Percentiles rank a stretch among this genome's conserved stretches.
phyloP scores from a whole-genome alignment of 495 filamentous ascomycete genomes.

The Penicillium turbatum region DNA sequence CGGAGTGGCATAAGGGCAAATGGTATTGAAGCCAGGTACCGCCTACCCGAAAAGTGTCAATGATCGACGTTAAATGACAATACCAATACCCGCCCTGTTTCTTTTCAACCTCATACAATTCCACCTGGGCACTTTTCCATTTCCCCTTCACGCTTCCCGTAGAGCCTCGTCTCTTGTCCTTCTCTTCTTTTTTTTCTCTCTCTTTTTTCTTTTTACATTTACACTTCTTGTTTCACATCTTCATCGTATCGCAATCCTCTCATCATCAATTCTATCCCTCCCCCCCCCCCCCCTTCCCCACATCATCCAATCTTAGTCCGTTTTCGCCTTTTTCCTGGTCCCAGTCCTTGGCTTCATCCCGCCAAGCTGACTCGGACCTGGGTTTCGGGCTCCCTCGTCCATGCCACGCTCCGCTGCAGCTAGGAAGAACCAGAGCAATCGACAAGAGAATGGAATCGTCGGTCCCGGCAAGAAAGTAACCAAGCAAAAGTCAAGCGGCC shows the following conservation, averaged over 20 bases:
- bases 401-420: slow-evolving; percentile 74
- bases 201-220: slow-evolving; percentile 10
- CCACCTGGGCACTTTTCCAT: slow-evolving; percentile 22
- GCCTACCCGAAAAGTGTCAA: slow-evolving; percentile 16
- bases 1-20: not conserved
- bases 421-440: slow-evolving; percentile 60
- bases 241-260: not conserved
- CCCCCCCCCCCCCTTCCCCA: not conserved
- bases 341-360: slow-evolving; percentile 49
- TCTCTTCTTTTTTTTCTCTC: slow-evolving; percentile 14
- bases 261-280: too few species aligned
- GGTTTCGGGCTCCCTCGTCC: slow-evolving; percentile 45
- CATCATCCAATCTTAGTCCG: slow-evolving; percentile 6
- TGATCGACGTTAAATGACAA: slow-evolving; percentile 24
- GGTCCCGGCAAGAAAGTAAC: slow-evolving; percentile 77
- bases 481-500: slow-evolving; percentile 60
- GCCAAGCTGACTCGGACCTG: slow-evolving; percentile 54
- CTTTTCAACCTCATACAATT: slow-evolving; percentile 19
- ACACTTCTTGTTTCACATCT: not conserved
- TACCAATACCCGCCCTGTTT: slow-evolving; percentile 19
- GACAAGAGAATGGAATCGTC: slow-evolving; percentile 84
- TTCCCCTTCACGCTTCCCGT: slow-evolving; percentile 20
- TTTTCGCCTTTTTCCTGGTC: slow-evolving; percentile 34
- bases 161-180: slow-evolving; percentile 11
- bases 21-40: slow-evolving; percentile 14